Evolutionary conservation across 139 green algal genomes (phyloP).

Genomic region (Mesotaenium endlicherianum): DNA sequence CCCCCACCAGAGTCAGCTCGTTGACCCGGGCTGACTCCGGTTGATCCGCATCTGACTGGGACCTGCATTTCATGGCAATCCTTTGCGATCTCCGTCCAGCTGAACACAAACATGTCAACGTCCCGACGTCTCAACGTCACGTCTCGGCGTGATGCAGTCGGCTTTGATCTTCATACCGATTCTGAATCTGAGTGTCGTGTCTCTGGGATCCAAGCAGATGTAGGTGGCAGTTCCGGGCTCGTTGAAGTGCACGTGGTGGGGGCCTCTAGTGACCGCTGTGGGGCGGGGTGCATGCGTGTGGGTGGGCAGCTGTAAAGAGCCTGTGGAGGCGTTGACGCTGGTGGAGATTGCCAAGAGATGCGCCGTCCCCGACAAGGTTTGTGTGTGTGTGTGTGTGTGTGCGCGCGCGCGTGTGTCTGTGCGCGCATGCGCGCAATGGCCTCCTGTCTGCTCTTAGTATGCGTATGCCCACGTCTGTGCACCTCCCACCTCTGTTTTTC

Average conservation of each 20-base stretch:
- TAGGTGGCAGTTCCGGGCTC: not conserved
- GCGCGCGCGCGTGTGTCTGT: not conserved
- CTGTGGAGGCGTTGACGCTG: conserved; percentile 23
- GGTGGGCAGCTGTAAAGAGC: conserved; percentile 7
- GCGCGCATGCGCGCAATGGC: not conserved
- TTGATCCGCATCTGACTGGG: no score
- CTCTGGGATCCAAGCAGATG: not conserved
- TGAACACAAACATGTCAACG: no score
- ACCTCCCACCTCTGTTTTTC: not conserved
- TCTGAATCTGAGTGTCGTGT: not conserved
- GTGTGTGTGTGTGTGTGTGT: not conserved
- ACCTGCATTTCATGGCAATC: no score
- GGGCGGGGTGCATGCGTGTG: not conserved
- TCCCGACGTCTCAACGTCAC: no score
- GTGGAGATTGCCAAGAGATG: conserved; percentile 14
- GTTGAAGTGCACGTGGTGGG: not conserved
- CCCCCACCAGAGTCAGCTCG: no score
- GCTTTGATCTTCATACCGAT: no score
- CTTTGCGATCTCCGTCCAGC: no score
- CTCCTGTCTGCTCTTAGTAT: not conserved
- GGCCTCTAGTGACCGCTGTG: not conserved
- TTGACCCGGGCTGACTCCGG: no score
- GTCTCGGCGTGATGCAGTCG: no score
- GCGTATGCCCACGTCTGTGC: not conserved
- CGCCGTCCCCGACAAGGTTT: not conserved